These are phyloP conservation scores for Neonectria neomacrospora DNA, from an alignment of 2,329 filamentous ascomycete genomes.

Conservation along the genomic window DNA sequence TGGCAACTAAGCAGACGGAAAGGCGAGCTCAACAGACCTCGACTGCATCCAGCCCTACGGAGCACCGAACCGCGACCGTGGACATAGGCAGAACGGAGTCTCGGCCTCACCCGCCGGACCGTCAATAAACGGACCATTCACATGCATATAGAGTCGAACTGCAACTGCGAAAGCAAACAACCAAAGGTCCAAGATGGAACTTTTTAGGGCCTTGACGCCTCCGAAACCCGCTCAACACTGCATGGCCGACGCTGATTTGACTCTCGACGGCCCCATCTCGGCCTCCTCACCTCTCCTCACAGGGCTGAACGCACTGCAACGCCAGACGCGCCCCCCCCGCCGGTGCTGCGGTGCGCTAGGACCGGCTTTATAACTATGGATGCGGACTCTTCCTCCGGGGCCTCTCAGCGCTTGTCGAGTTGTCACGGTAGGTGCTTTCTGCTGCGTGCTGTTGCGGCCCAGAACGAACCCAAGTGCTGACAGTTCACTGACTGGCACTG, in stretches of 20 bases:
- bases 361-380: conserved; percentile 17
- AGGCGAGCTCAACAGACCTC: background rate
- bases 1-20: background rate
- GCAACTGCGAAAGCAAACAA: background rate
- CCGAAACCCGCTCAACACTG: conserved; percentile 5
- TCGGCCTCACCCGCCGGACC: background rate
- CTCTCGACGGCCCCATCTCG: conserved; percentile 24
- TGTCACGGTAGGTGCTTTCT: background rate
- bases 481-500: conserved; percentile 12
- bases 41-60: conserved; percentile 1
- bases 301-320: conserved; percentile 31
- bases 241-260: conserved; percentile 28
- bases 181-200: conserved; percentile 20
- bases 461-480: conserved; percentile 16
- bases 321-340: background rate
- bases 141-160: background rate
- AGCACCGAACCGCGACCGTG: background rate
- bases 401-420: background rate
- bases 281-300: conserved; percentile 24
- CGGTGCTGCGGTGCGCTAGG: conserved; percentile 19
- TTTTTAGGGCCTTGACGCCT: conserved; percentile 3
- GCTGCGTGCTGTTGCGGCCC: conserved; percentile 4
- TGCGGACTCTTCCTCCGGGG: conserved; percentile 17
- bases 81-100: background rate
- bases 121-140: conserved; percentile 3